Evolutionary conservation across 2,329 filamentous ascomycete species (phyloP), one percentile per base, ranked within the genome.

Genomic region (Myotisia sp.): DNA sequence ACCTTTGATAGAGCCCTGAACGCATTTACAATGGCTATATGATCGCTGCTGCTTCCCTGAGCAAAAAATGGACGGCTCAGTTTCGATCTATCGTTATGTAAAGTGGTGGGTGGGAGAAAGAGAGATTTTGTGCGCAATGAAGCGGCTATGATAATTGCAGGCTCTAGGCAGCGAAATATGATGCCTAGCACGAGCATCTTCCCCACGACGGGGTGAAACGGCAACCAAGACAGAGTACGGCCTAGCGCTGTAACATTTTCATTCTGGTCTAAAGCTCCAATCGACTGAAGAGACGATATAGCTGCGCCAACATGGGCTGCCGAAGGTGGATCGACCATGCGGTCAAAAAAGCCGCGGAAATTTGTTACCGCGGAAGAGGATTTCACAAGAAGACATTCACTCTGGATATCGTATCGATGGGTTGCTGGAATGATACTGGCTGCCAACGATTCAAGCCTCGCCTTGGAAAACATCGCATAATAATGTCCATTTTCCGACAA

Each of bases 131-230:
- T 49, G 4, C 46, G 42, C 3, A 45, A 47, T 4, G 56, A 48
- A 10, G 55, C 52, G 22, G 56, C 63, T 4, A 65, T 42, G 18
- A 67, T 56, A 18, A 70, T 42, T 43, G 69, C 58, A 0, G 65
- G 63, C 40, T 68, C 63, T 3, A 70, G 50, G 42, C 66, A 70
- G 23, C 57, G 55, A 50, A 70, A 70, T 29, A 70, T 57, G 17
- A 66, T 48, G 4, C 66, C 66, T 6, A 70, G 48, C 13, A 68
- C 36, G 33, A 69, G 56, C 58, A 69, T 61, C 39, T 67, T 69
- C 19, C 59, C 65, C 22, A 63, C 42, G 3, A 50, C 42, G 5
- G 65, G 66, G 37, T 63, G 54, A 3, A 67, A 49, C 3, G 62
- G 59, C 32, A 64, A 39, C 9, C 47, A 44, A 5, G 57, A 50